Evolutionary conservation across 73 alveolate species (phyloP).

Genomic region (Breviolum minutum): DNA sequence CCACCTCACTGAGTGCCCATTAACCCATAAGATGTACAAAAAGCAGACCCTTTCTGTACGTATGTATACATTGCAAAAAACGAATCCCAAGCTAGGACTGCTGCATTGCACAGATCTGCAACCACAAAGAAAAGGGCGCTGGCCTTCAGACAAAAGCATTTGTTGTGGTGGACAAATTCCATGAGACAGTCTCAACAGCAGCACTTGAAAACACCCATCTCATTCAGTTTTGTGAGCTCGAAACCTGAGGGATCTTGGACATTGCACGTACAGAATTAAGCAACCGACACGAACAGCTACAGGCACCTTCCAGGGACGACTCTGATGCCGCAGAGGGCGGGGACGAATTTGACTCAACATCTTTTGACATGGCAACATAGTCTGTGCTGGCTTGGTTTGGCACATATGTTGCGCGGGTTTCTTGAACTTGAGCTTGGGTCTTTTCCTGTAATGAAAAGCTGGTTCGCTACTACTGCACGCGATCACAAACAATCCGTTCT

Average conservation of each 20-base stretch:
- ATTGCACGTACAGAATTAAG: not conserved
- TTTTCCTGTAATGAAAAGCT: conserved; percentile 26
- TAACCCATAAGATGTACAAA: conserved; percentile 32
- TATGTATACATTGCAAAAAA: no score
- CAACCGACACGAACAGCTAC: conserved; percentile 99
- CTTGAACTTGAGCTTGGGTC: conserved; percentile 89
- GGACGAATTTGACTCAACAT: no score
- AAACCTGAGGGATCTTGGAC: no score
- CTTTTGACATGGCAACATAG: not conserved
- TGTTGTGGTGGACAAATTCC: not conserved
- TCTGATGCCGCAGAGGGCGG: no score
- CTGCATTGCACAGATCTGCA: conserved; percentile 97
- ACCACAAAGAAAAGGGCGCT: conserved; percentile 98
- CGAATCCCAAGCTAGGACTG: not conserved
- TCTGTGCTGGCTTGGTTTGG: not conserved
- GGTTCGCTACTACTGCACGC: not conserved
- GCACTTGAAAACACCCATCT: not conserved
- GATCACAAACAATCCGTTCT: no score
- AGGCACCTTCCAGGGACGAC: conserved; percentile 96
- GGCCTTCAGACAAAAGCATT: not conserved
- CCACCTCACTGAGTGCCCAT: conserved; percentile 97
- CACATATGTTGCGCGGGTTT: conserved; percentile 78
- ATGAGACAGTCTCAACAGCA: no score
- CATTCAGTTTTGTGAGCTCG: no score
- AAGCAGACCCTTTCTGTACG: not conserved